Percentiles rank a stretch among this genome's conserved stretches.
Conservation (phyloP, 2,329 filamentous ascomycete genomes). For the Pseudopyricularia cyperi region DNA sequence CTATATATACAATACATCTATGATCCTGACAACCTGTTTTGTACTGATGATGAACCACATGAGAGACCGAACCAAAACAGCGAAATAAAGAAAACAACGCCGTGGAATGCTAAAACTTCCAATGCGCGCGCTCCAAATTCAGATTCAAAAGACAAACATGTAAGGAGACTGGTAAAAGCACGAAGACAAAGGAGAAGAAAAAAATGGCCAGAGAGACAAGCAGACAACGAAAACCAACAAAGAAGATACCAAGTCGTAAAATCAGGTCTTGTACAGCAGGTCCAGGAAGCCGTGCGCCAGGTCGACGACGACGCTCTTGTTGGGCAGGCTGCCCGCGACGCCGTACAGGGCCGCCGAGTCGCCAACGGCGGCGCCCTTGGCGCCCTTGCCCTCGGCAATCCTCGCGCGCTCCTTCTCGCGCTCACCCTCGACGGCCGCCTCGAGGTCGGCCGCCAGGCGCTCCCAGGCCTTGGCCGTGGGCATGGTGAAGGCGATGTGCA, state of each 20-base stretch:
- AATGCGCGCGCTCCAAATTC: not conserved
- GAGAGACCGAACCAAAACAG: not conserved
- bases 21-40: not conserved
- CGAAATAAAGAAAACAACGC: no score
- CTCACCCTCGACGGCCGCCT: slow-evolving; percentile 55
- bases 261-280: slow-evolving; percentile 75
- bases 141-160: not conserved
- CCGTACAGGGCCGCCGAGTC: slow-evolving; percentile 86
- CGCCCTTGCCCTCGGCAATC: slow-evolving; percentile 53
- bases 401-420: slow-evolving; percentile 69
- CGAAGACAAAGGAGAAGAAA: not conserved
- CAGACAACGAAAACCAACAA: not conserved
- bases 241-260: not conserved
- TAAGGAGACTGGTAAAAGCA: not conserved
- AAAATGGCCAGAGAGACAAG: not conserved
- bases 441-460: slow-evolving; percentile 60
- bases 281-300: slow-evolving; percentile 86
- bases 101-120: no score
- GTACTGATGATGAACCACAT: not conserved
- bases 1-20: not conserved
- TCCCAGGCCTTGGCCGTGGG: slow-evolving; percentile 76
- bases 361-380: slow-evolving; percentile 54
- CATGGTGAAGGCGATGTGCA: slow-evolving; percentile 87
- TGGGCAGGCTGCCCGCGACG: slow-evolving; percentile 85
- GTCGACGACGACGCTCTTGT: slow-evolving; percentile 89